Evolutionary conservation across 73 alveolate genomes (phyloP).

Genomic region (Stentor coeruleus): DNA sequence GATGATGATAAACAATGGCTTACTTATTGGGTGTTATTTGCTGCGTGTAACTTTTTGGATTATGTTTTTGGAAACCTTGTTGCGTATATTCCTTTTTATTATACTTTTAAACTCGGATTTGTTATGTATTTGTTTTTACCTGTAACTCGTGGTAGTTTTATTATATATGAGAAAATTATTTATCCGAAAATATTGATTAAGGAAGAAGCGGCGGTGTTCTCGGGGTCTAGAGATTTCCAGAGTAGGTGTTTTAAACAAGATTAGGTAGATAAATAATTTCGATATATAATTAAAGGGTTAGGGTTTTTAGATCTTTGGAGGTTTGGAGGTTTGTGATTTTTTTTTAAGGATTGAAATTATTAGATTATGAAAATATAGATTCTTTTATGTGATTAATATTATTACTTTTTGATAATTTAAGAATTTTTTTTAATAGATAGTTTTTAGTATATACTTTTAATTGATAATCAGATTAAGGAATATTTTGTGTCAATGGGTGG

Average conservation of each 20-base stretch:
- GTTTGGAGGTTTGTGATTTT: background rate
- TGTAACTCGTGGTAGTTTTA: background rate
- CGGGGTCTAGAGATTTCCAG: background rate
- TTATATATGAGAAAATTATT: background rate
- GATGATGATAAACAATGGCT: slow-evolving; percentile 1
- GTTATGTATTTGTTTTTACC: background rate
- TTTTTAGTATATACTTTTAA: background rate
- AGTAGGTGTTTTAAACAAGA: background rate
- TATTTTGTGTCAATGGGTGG: too few relatives aligned
- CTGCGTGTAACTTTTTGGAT: background rate
- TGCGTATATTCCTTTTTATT: background rate
- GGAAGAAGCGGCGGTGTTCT: background rate
- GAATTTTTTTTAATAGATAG: background rate
- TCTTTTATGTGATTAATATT: background rate
- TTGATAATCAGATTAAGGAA: too few relatives aligned
- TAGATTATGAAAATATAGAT: too few relatives aligned
- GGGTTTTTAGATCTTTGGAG: background rate
- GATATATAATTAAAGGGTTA: too few relatives aligned
- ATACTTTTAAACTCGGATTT: background rate
- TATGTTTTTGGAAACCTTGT: background rate
- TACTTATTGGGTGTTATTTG: background rate
- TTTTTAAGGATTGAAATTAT: background rate
- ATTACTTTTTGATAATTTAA: background rate
- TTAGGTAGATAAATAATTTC: too few relatives aligned
- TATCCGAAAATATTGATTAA: background rate